Conservation (phyloP, 306 rosid genomes). For the Heteromeles arbutifolia region DNA sequence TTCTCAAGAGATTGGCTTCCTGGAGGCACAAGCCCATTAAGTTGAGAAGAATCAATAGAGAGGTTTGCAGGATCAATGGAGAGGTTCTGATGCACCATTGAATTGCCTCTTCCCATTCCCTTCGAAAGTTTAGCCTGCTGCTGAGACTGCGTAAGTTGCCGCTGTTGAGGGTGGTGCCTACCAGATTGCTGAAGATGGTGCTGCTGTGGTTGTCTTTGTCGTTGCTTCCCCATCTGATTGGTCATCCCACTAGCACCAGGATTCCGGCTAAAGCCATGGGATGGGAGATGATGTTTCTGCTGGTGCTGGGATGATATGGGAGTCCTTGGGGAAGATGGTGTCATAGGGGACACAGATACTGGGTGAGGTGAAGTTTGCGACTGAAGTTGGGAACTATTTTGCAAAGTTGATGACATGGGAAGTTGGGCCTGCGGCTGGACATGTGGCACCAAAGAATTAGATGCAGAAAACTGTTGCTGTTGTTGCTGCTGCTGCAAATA, state of each 20-base stretch:
- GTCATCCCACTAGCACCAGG: constrained; percentile 55
- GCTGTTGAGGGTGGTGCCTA: constrained; percentile 89
- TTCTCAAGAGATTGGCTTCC: constrained; percentile 84
- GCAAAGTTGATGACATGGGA: constrained; percentile 59
- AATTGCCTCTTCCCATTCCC: constrained; percentile 78
- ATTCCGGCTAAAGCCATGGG: constrained; percentile 74
- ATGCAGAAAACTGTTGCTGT: constrained; percentile 63
- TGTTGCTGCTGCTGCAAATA: constrained; percentile 55
- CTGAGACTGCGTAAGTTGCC: constrained; percentile 64
- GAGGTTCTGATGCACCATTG: constrained; percentile 55
- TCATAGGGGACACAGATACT: constrained; percentile 49
- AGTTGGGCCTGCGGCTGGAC: constrained; percentile 62
- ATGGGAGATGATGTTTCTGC: constrained; percentile 77
- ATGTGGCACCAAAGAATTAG: constrained; percentile 58
- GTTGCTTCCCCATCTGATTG: constrained; percentile 68
- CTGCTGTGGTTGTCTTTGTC: constrained; percentile 65
- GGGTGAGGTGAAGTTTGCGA: constrained; percentile 63
- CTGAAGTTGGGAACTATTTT: constrained; percentile 62
- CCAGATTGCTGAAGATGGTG: constrained; percentile 72
- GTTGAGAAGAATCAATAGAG: constrained; percentile 61
- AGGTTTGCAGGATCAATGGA: constrained; percentile 52
- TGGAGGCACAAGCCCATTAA: constrained; percentile 66
- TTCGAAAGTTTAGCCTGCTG: constrained; percentile 72
- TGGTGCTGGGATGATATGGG: constrained; percentile 71
- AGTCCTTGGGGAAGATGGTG: constrained; percentile 65